Evolutionary conservation across 176 grass and related monocot species (phyloP).

Genomic region (Aegilops bicornis): DNA sequence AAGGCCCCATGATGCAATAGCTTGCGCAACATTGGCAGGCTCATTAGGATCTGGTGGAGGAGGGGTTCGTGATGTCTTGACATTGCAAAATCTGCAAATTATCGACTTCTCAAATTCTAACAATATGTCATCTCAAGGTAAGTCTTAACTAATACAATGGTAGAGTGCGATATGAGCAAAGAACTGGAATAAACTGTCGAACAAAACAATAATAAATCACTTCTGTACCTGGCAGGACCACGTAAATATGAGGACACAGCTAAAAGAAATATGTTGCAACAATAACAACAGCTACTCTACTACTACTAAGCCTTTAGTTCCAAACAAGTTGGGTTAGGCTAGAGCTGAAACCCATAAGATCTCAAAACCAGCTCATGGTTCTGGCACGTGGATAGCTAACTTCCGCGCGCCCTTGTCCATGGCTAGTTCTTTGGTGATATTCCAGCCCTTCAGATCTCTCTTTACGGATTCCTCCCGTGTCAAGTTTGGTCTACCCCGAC

Average conservation of each 20-base stretch:
- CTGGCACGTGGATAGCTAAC: too few relatives aligned
- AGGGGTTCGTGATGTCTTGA: constrained; percentile 91
- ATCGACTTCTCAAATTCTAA: not conserved
- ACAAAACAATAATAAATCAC: not conserved
- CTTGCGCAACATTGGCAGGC: constrained; percentile 91
- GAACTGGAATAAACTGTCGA: not conserved
- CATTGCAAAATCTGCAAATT: constrained; percentile 89
- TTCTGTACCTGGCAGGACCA: not conserved
- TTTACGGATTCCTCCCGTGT: too few relatives aligned
- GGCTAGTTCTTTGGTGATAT: too few relatives aligned
- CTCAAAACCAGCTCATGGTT: too few relatives aligned
- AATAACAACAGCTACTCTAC: too few relatives aligned
- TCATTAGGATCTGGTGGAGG: constrained; percentile 89
- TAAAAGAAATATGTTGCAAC: not conserved
- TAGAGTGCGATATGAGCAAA: not conserved
- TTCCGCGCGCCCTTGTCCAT: too few relatives aligned
- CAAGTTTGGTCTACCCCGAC: too few relatives aligned
- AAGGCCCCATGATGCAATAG: constrained; percentile 95
- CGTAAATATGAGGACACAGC: not conserved
- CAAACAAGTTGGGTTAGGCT: too few relatives aligned
- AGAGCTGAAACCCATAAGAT: too few relatives aligned
- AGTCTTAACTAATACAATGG: not conserved
- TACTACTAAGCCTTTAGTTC: too few relatives aligned
- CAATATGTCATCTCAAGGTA: constrained; percentile 10
- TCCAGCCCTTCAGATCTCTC: too few relatives aligned